phyloP scores from a whole-genome alignment of 2,329 filamentous ascomycete species.

The Xylaria sp. region DNA sequence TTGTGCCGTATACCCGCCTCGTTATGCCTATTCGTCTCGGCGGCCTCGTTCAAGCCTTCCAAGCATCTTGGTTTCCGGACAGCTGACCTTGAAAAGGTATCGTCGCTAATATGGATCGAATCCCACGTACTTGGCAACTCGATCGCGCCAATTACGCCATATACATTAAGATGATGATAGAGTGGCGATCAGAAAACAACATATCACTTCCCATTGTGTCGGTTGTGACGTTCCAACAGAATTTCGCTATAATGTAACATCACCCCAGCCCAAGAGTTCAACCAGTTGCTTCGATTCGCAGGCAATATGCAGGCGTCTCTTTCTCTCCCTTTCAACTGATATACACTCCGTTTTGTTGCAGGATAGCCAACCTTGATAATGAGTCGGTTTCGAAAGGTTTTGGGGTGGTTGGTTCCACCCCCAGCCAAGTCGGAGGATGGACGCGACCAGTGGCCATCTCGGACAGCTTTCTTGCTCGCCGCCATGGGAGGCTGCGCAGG shows the following conservation, averaged over 20 bases:
- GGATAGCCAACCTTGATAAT: not conserved
- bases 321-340: not conserved
- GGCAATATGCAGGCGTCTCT: not conserved
- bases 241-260: not conserved
- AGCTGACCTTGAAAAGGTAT: not conserved
- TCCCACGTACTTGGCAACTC: slow-evolving; percentile 1
- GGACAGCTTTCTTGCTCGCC: slow-evolving; percentile 60
- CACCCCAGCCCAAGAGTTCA: not conserved
- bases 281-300: not conserved
- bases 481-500: slow-evolving; percentile 64
- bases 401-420: slow-evolving; percentile 44
- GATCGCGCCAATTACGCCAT: slow-evolving; percentile 1
- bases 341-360: not conserved
- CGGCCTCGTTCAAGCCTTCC: not conserved
- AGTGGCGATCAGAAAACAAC: not conserved
- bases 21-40: not conserved
- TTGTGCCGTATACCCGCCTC: slow-evolving; percentile 1
- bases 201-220: not conserved
- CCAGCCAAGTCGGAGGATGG: slow-evolving; percentile 47
- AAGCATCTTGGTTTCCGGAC: not conserved
- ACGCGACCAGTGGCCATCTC: slow-evolving; percentile 60
- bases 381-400: slow-evolving; percentile 33
- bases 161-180: not conserved
- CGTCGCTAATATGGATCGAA: not conserved
- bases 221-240: not conserved